Percentiles rank a stretch among this genome's conserved stretches.
These are phyloP conservation scores for Azolla pinnata DNA, from an alignment of 75 land plant genomes.

Conservation along the genomic window DNA sequence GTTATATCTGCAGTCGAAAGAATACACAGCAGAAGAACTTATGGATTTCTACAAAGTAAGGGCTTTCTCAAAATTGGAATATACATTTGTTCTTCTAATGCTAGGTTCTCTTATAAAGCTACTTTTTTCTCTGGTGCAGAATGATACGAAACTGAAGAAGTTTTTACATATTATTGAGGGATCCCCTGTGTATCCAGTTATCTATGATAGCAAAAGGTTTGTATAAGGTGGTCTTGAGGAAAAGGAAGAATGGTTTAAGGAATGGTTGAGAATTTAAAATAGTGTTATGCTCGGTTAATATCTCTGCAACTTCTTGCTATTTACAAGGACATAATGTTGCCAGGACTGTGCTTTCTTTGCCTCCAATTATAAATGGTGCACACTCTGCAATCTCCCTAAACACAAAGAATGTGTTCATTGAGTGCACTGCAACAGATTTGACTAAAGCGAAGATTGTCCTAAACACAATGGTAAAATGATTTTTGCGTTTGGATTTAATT, in stretches of 20 bases:
- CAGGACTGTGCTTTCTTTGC: conserved; percentile 90
- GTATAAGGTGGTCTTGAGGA: too few species aligned
- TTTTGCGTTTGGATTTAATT: too few species aligned
- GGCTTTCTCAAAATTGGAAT: not conserved
- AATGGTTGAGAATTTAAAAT: too few species aligned
- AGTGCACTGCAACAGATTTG: conserved; percentile 97
- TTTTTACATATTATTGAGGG: conserved; percentile 84
- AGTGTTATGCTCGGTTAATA: too few species aligned
- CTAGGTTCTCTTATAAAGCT: not conserved
- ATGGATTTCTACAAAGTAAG: conserved; percentile 89
- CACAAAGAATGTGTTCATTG: conserved; percentile 95
- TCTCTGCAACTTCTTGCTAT: too few species aligned
- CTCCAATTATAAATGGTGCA: conserved; percentile 96
- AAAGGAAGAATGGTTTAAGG: not conserved
- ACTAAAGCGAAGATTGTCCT: conserved; percentile 93
- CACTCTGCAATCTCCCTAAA: conserved; percentile 87
- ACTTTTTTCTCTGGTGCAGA: conserved; percentile 37
- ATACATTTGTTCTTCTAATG: not conserved
- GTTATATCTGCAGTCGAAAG: conserved; percentile 40
- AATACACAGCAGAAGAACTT: conserved; percentile 80
- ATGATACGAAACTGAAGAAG: conserved; percentile 88
- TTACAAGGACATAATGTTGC: too few species aligned
- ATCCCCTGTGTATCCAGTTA: conserved; percentile 84
- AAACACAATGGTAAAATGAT: conserved; percentile 63
- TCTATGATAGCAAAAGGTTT: conserved; percentile 92